Evolutionary conservation across 2,329 filamentous ascomycete species (phyloP), one percentile per base, ranked within the genome.

Genomic region (Calonectria fujianensis): DNA sequence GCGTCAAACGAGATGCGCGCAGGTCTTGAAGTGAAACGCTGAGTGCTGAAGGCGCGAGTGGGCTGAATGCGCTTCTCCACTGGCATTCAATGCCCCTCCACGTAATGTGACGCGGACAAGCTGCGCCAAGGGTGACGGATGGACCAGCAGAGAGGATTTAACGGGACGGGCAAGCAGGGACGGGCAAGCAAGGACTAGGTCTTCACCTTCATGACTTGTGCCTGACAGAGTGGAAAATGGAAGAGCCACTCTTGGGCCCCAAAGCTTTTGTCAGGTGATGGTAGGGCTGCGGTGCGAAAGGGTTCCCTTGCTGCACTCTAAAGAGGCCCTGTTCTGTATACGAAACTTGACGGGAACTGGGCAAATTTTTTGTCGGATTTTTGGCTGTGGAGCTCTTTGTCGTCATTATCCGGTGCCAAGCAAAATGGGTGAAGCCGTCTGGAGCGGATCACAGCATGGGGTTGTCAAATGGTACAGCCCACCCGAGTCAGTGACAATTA

Each of bases 401-500:
- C 57, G 57, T 63, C 57, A 63, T 63, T 63, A 20, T 41, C 27
- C 27, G 57, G 27, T 63, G 57, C 57, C 57, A 63, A 63, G 35
- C 41, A 63, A 63, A 27, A 63, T 41, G 57, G 57, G 41, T 29
- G 37, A 39, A 41, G n/a, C 54, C 37, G 37, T 63, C 57, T 41
- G 35, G 57, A 63, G 57, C 57, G 57, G 57, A 63, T 63, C 57
- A 63, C 27, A 9, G 16, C 57, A 63, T 63, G 57, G 57, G 57
- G 57, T 63, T 20, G 35, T 41, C 20, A 8, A 45, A 18, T 63
- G 57, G 10, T 29, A 20, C 57, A 63, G 35, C 14, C 35, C 35
- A 41, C 57, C 4, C 57, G 57, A 63, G 57, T 63, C 35, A 63
- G 57, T 63, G 35, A 20, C 57, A 63, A 63, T 63, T 63, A 63